Percentiles rank a stretch among this genome's conserved stretches.
phyloP scores from a whole-genome alignment of 768 basidiomycete species.

The Calocybe gangraenosa region DNA sequence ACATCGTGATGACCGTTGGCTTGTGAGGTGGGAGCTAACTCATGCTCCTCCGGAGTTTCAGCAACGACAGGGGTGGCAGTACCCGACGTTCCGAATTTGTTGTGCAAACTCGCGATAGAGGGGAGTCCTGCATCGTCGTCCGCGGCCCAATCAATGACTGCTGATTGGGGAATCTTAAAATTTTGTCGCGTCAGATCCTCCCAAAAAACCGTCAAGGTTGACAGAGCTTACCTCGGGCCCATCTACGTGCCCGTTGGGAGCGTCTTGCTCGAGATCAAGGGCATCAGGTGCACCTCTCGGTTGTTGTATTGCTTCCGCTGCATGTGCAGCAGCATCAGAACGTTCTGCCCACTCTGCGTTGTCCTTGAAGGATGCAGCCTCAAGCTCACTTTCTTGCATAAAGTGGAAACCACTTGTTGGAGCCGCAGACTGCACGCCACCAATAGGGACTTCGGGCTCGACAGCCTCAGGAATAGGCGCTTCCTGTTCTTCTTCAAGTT shows the following conservation, averaged over 20 bases:
- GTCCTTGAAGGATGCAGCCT: constrained; percentile 47
- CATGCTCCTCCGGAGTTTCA: constrained; percentile 20
- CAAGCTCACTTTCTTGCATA: constrained; percentile 80
- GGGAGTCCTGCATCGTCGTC: constrained; percentile 79
- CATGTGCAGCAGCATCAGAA: constrained; percentile 31
- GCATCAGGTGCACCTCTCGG: constrained; percentile 14
- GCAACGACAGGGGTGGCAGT: constrained; percentile 54
- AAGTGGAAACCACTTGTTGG: constrained; percentile 65
- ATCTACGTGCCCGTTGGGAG: constrained; percentile 15
- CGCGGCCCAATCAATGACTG: constrained; percentile 76
- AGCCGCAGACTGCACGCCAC: constrained; percentile 36
- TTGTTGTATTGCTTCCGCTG: constrained; percentile 14
- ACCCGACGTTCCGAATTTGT: constrained; percentile 71
- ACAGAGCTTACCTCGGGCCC: constrained; percentile 11
- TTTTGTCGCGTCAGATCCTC: not conserved
- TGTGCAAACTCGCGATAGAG: constrained; percentile 71
- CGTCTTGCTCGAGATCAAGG: constrained; percentile 13
- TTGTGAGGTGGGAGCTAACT: constrained; percentile 21
- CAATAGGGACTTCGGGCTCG: constrained; percentile 30
- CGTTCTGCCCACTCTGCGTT: constrained; percentile 55
- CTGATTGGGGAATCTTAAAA: constrained; percentile 16
- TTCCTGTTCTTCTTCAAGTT: constrained; percentile 21
- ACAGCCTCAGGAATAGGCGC: constrained; percentile 15
- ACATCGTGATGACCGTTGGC: constrained; percentile 26
- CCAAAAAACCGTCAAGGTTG: not conserved